phyloP scores from a whole-genome alignment of 2,329 filamentous ascomycete species.

The Plectosphaerella plurivora region DNA sequence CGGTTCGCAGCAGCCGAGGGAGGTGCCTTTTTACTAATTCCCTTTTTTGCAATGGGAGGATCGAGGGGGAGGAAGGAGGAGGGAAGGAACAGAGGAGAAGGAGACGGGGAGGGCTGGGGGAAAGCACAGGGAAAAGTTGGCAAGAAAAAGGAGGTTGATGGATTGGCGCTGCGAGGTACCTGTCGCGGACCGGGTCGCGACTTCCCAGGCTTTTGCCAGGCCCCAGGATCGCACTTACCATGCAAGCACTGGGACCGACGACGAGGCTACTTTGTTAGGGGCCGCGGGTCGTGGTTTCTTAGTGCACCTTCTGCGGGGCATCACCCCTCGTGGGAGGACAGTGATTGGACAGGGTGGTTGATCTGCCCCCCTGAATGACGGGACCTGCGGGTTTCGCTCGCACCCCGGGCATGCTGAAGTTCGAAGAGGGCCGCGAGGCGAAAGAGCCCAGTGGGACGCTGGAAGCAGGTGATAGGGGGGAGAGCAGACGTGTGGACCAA shows the following conservation, averaged over 20 bases:
- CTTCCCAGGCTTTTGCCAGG: no score
- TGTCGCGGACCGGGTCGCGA: no score
- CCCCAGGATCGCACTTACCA: no score
- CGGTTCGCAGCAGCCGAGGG: slow-evolving; percentile 4
- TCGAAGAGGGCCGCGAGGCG: not conserved
- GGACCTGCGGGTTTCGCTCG: not conserved
- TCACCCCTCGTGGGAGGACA: no score
- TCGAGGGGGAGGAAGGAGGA: not conserved
- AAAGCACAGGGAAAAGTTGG: slow-evolving; percentile 3
- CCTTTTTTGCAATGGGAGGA: not conserved
- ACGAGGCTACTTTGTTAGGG: no score
- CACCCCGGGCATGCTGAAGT: no score
- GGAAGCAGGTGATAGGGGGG: not conserved
- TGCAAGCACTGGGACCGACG: no score
- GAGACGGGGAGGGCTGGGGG: not conserved
- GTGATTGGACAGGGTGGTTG: no score
- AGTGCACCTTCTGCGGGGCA: no score
- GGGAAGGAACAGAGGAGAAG: not conserved
- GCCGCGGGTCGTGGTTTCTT: no score
- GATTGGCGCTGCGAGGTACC: no score
- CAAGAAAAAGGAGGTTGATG: slow-evolving; percentile 4
- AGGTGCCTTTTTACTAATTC: not conserved
- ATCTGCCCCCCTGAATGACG: not conserved
- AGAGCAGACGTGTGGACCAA: not conserved
- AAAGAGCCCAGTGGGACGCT: not conserved